These are phyloP conservation scores for Xanthoconium purpureum DNA, from an alignment of 768 basidiomycete genomes.

Conservation along the genomic window DNA sequence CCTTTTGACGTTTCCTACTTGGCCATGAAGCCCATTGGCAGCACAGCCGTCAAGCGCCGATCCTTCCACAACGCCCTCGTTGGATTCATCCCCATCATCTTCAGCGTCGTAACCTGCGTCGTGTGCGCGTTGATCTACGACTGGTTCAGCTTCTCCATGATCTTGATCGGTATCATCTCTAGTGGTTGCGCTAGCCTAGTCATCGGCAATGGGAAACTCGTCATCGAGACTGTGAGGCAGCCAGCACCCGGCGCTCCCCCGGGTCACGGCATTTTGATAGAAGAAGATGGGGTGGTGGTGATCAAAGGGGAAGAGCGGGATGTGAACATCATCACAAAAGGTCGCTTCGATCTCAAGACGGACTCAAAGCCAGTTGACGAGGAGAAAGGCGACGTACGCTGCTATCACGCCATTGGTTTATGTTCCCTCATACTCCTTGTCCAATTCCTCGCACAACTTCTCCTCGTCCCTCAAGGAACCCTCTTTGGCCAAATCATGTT, in stretches of 20 bases:
- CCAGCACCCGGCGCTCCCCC: conserved; percentile 22
- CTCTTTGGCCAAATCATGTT: too few relatives aligned
- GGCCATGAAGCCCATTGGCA: conserved; percentile 11
- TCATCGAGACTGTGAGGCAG: conserved; percentile 13
- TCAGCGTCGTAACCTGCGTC: conserved; percentile 25
- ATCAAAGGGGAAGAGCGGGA: conserved; percentile 18
- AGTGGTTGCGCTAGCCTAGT: conserved; percentile 26
- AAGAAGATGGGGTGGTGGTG: background rate
- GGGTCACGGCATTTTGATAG: conserved; percentile 30
- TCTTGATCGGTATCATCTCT: conserved; percentile 32
- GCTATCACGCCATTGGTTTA: conserved; percentile 19
- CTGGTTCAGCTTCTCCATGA: conserved; percentile 33
- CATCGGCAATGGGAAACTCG: conserved; percentile 19
- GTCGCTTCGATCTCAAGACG: conserved; percentile 23
- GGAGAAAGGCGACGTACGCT: background rate
- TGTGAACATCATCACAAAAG: conserved; percentile 31
- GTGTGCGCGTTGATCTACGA: conserved; percentile 10
- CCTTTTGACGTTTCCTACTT: conserved; percentile 18
- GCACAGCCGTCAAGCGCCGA: background rate
- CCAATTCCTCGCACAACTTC: too few relatives aligned
- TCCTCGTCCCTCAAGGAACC: too few relatives aligned
- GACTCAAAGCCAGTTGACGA: background rate
- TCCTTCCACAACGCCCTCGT: conserved; percentile 1
- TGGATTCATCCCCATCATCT: conserved; percentile 22
- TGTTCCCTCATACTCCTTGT: conserved; percentile 7